These are phyloP conservation scores for Phyllostachys edulis DNA, from an alignment of 176 grass and related monocot genomes.

Conservation along the genomic window DNA sequence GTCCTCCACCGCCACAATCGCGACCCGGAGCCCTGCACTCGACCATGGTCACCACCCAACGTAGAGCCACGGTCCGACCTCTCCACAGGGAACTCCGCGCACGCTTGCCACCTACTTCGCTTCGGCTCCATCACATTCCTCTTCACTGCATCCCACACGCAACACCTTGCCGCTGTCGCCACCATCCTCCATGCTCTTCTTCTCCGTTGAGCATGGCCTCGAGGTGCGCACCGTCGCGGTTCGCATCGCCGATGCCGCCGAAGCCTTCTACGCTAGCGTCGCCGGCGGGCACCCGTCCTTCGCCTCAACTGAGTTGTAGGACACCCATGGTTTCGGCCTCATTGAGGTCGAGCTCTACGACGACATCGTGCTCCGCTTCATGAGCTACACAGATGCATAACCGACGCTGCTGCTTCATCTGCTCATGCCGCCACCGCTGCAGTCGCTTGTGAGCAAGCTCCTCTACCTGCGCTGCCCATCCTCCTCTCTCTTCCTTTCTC, in stretches of 20 bases:
- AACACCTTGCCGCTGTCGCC: background rate
- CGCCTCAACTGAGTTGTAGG: background rate
- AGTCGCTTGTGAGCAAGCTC: no score
- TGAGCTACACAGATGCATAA: no score
- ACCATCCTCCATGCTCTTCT: background rate
- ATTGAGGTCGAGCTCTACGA: conserved; percentile 33
- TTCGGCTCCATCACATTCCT: background rate
- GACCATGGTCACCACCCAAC: no score
- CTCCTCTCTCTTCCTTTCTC: no score
- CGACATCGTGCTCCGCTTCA: no score
- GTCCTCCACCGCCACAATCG: no score
- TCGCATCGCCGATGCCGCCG: background rate
- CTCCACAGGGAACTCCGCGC: background rate
- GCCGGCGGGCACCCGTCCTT: background rate
- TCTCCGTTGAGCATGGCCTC: no score
- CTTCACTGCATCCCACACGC: background rate
- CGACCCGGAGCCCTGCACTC: no score
- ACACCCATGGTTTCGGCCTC: background rate
- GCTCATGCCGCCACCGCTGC: no score
- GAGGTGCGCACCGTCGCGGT: background rate
- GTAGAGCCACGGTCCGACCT: background rate
- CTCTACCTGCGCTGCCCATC: no score
- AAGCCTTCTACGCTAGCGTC: background rate
- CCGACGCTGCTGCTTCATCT: no score
- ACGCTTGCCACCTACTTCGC: background rate